These are phyloP conservation scores for Pulchroboletus neoregius DNA, from an alignment of 1,284 basidiomycete species.

Conservation along the genomic window DNA sequence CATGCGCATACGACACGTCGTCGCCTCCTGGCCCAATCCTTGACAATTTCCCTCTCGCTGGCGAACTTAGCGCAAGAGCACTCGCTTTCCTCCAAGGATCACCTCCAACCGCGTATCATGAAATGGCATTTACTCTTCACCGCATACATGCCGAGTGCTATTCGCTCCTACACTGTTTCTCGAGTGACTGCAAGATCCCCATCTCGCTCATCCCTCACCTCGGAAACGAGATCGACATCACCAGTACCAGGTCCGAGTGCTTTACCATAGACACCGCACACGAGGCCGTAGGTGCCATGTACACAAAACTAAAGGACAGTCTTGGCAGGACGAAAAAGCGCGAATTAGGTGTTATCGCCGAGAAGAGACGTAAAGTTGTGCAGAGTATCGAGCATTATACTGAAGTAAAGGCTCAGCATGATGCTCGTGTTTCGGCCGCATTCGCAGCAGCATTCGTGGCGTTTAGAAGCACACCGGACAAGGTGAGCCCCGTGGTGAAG, in stretches of 20 bases:
- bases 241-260: constrained; percentile 56
- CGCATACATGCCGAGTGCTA: constrained; percentile 82
- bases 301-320: constrained; percentile 69
- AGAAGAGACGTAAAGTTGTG: constrained; percentile 72
- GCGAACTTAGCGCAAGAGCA: constrained; percentile 62
- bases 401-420: constrained; percentile 83
- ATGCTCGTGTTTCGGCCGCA: constrained; percentile 83
- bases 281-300: constrained; percentile 67
- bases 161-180: constrained; percentile 77
- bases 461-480: constrained; percentile 79
- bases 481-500: constrained; percentile 95
- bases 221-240: constrained; percentile 76
- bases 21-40: constrained; percentile 41
- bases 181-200: constrained; percentile 82
- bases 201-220: constrained; percentile 77
- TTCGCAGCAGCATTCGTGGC: constrained; percentile 91
- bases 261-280: constrained; percentile 85
- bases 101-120: constrained; percentile 82
- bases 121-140: constrained; percentile 82
- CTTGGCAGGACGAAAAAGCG: constrained; percentile 75
- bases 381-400: constrained; percentile 80
- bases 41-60: constrained; percentile 57
- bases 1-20: constrained; percentile 48
- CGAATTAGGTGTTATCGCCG: constrained; percentile 71
- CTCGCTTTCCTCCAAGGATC: constrained; percentile 71